Evolutionary conservation across 1,139 yeast species (phyloP), one percentile per base, ranked within the genome.

Genomic region (Eremothecium sinecaudum): DNA sequence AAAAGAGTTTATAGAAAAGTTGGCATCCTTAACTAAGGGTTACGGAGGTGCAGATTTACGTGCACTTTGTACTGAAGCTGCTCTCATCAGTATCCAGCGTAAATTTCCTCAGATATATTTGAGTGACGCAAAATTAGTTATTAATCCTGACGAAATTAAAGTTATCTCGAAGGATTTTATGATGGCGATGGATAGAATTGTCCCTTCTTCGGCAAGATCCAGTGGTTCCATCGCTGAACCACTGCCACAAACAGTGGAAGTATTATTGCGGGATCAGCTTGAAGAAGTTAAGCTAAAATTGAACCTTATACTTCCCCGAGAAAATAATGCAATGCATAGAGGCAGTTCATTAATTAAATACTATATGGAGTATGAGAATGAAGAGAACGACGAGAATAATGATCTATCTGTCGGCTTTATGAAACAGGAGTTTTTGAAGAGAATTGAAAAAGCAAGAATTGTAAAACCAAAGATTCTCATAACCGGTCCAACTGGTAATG

Each of bases 21-120:
- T 90, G 31, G 92, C 97, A 0, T 67, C 68, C 10, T 63, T 84
- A 38, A 87, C 99, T 0, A 90, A 87, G 54, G 98, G 98, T 0
- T 92, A 84, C 51, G 98, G 98, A 24, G 99, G 99, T 62, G 97
- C 99, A 2, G 99, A 90, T 59, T 65, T 92, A 43, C 67, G 96
- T 37, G 95, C 97, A 0, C 64, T 90, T 22, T 87, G 97, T 53
- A 87, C 97, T 0, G 99, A 90, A 56, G 92, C 96, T 10, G 97
- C 98, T 0, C 66, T 92, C 41, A 79, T 78, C 51, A 80, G 94
- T 48, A 90, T 90, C 31, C 97, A 90, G 59, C 66, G 98, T 45
- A 73, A 78, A 34, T 90, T 80, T 50, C 99, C 99, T 1, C 98
- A 92, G 56, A 90, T 92, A 33, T 92, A 90, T 59, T 65, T 71